Percentiles rank a stretch among this genome's conserved stretches.
Conservation (phyloP, 2,329 filamentous ascomycete species). For the Colletotrichum sp. region DNA sequence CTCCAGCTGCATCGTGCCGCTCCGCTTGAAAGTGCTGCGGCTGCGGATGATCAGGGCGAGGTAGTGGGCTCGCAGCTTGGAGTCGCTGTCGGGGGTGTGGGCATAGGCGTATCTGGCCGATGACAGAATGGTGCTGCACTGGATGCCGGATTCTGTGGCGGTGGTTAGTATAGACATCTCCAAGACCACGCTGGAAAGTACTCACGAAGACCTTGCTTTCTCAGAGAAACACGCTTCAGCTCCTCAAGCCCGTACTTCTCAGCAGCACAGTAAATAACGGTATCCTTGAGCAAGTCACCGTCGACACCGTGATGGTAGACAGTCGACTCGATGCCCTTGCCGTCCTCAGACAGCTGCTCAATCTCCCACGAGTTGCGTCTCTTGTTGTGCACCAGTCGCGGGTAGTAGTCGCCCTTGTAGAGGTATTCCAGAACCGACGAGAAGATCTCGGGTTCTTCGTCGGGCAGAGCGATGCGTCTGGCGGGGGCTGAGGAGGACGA, state of each 20-base stretch:
- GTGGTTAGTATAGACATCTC: background rate
- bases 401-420: constrained; percentile 94
- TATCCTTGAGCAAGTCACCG: constrained; percentile 81
- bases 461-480: constrained; percentile 79
- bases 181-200: constrained; percentile 19
- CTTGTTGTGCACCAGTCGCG: constrained; percentile 82
- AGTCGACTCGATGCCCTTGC: constrained; percentile 63
- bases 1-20: constrained; percentile 93
- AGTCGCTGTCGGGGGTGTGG: constrained; percentile 88
- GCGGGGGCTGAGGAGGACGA: background rate
- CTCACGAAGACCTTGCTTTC: constrained; percentile 86
- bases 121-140: constrained; percentile 82
- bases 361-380: constrained; percentile 80
- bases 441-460: constrained; percentile 90
- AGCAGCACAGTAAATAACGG: constrained; percentile 88
- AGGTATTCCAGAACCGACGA: constrained; percentile 89
- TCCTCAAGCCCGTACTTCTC: constrained; percentile 84
- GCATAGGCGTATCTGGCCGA: constrained; percentile 91
- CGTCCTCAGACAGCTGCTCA: constrained; percentile 62
- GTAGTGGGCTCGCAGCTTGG: constrained; percentile 89
- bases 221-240: constrained; percentile 81
- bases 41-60: constrained; percentile 90
- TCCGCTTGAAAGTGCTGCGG: constrained; percentile 87
- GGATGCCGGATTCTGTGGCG: constrained; percentile 71
- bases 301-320: constrained; percentile 71